These are phyloP conservation scores for Salix viminalis DNA, from an alignment of 345 rosid genomes.

Conservation along the genomic window DNA sequence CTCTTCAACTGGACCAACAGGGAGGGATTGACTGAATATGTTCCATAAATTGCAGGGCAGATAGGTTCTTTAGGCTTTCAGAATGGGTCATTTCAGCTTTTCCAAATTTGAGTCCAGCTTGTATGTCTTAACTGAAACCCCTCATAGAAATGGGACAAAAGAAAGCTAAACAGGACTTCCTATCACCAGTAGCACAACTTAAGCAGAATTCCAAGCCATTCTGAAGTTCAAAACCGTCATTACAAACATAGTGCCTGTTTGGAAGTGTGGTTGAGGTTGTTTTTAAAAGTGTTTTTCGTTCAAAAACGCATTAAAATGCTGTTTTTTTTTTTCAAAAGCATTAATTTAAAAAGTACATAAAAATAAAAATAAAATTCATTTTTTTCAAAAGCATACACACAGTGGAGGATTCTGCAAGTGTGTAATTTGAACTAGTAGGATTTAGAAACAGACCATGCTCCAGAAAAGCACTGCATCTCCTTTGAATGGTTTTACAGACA, in stretches of 20 bases:
- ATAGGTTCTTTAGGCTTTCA: not conserved
- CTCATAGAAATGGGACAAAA: not conserved
- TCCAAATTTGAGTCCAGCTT: not conserved
- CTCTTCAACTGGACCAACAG: no score
- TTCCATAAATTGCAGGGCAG: not conserved
- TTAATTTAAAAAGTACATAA: no score
- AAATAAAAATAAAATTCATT: no score
- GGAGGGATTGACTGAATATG: no score
- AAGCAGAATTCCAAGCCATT: not conserved
- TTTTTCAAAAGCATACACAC: no score
- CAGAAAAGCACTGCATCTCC: slow-evolving; percentile 95
- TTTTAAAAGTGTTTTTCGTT: no score
- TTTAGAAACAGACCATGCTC: slow-evolving; percentile 81
- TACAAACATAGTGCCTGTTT: not conserved
- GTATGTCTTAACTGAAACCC: not conserved
- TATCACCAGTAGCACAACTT: not conserved
- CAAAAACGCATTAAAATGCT: no score
- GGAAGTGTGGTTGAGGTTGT: accelerated
- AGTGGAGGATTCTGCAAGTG: not conserved
- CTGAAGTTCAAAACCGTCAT: not conserved
- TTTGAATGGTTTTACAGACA: slow-evolving; percentile 82
- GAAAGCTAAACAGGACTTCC: not conserved
- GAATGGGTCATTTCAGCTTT: not conserved
- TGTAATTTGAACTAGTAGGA: not conserved
- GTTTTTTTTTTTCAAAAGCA: no score